These are phyloP conservation scores for Pontederia paniculata DNA, from an alignment of 176 grass and related monocot species.

Conservation along the genomic window DNA sequence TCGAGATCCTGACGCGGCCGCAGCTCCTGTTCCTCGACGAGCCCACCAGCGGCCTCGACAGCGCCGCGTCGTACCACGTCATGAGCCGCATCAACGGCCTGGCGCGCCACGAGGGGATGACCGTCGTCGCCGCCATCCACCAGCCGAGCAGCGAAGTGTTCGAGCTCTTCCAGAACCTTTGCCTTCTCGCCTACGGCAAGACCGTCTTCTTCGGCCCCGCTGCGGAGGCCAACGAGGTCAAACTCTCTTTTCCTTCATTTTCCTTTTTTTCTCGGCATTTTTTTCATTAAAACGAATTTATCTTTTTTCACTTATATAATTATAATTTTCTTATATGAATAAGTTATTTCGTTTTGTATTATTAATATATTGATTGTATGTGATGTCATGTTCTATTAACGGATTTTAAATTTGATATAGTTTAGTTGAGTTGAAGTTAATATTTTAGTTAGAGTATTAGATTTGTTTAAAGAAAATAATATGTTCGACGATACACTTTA, in stretches of 20 bases:
- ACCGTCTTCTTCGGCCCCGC: conserved; percentile 73
- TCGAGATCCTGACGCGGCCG: conserved; percentile 68
- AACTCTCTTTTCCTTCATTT: no score
- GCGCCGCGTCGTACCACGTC: conserved; percentile 70
- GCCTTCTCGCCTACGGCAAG: conserved; percentile 67
- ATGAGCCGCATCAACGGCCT: conserved; percentile 50
- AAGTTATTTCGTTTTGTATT: no score
- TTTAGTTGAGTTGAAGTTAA: no score
- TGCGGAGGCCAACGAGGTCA: conserved; percentile 45
- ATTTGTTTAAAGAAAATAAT: no score
- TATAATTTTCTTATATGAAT: no score
- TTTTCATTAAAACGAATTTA: no score
- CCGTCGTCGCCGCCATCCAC: conserved; percentile 67
- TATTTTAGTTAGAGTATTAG: no score
- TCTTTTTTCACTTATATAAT: no score
- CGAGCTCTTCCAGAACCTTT: conserved; percentile 45
- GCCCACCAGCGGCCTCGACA: conserved; percentile 88
- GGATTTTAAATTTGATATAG: no score
- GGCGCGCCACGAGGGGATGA: conserved; percentile 56
- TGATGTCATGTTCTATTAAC: no score
- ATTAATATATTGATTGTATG: no score
- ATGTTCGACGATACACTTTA: no score
- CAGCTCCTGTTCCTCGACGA: conserved; percentile 83
- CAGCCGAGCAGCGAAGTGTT: conserved; percentile 73
- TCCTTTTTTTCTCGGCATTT: conserved; percentile 4